These are phyloP conservation scores for Phytophthora constricta DNA, from an alignment of 352 stramenopile genomes.

Conservation along the genomic window DNA sequence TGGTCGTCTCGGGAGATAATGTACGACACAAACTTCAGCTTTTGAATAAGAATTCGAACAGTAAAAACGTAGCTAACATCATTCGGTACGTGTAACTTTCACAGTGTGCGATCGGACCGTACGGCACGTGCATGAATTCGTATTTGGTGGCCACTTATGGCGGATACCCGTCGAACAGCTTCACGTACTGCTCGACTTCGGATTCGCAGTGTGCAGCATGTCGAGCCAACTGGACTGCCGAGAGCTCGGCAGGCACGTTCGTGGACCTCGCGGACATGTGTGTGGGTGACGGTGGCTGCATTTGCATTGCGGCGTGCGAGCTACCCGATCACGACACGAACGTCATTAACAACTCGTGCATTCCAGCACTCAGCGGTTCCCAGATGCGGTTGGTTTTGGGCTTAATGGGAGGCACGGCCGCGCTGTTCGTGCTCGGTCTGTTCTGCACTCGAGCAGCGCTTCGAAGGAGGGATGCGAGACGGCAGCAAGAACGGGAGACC, in stretches of 20 bases:
- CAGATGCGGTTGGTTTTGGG: constrained; percentile 37
- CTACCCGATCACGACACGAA: constrained; percentile 26
- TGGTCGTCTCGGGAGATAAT: constrained; percentile 32
- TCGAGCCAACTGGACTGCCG: constrained; percentile 30
- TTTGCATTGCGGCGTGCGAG: constrained; percentile 51
- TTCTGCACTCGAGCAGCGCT: constrained; percentile 10
- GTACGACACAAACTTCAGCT: constrained; percentile 16
- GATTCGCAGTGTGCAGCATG: constrained; percentile 40
- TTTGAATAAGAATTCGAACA: constrained; percentile 3
- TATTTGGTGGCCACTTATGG: constrained; percentile 26
- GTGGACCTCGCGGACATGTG: constrained; percentile 31
- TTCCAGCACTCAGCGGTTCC: constrained; percentile 26
- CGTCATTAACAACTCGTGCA: constrained; percentile 39
- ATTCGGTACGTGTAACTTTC: background rate
- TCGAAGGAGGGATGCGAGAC: background rate
- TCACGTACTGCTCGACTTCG: constrained; percentile 45
- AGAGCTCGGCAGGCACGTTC: constrained; percentile 13
- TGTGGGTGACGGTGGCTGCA: constrained; percentile 43
- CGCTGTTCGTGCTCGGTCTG: constrained; percentile 32
- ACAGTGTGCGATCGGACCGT: constrained; percentile 44
- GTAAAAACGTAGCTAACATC: background rate
- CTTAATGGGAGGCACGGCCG: constrained; percentile 30
- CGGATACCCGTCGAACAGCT: constrained; percentile 36
- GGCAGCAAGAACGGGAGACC: constrained; percentile 10
- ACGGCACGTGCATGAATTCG: constrained; percentile 38